Evolutionary conservation across 495 filamentous ascomycete genomes (phyloP).

Genomic region (Neurospora sp.): DNA sequence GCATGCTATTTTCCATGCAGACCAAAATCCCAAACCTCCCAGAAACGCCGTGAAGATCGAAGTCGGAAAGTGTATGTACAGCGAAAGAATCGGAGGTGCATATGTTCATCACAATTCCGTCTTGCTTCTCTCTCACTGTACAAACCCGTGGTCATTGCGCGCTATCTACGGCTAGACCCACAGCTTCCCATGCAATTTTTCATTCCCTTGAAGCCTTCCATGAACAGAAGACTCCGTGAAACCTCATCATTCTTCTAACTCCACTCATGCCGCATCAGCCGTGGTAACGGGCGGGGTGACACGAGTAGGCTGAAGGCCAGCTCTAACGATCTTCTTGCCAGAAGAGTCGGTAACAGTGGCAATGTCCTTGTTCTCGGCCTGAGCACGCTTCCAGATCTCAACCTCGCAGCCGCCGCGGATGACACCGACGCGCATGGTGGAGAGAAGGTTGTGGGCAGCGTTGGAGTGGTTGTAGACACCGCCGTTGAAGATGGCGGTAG

Average conservation of each 20-base stretch:
- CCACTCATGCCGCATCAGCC: slow-evolving; percentile 59
- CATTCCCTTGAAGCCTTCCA: not conserved
- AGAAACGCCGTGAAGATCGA: not conserved
- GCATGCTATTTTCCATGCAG: not conserved
- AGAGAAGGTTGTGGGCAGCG: slow-evolving; percentile 93
- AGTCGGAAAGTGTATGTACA: not conserved
- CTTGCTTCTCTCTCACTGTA: not conserved
- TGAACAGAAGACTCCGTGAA: not conserved
- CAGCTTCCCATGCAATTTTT: not conserved
- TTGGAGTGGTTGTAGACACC: slow-evolving; percentile 98
- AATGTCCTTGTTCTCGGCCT: slow-evolving; percentile 80
- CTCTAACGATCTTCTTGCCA: slow-evolving; percentile 78
- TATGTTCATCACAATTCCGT: not conserved
- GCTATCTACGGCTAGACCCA: not conserved
- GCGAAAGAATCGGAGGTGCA: not conserved
- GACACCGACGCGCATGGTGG: slow-evolving; percentile 93
- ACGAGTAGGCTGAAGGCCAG: slow-evolving; percentile 83
- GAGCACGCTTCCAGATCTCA: slow-evolving; percentile 97
- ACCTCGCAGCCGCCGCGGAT: slow-evolving; percentile 95
- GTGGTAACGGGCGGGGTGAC: slow-evolving; percentile 60
- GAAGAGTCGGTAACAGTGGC: slow-evolving; percentile 69
- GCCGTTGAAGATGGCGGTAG: slow-evolving; percentile 98
- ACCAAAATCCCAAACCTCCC: not conserved
- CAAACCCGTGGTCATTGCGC: not conserved
- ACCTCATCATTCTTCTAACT: not conserved